A percentile compares a stretch with the other conserved stretches of the same genome.
phyloP scores from a whole-genome alignment of 2,329 filamentous ascomycete genomes.

The Apiospora koreana region DNA sequence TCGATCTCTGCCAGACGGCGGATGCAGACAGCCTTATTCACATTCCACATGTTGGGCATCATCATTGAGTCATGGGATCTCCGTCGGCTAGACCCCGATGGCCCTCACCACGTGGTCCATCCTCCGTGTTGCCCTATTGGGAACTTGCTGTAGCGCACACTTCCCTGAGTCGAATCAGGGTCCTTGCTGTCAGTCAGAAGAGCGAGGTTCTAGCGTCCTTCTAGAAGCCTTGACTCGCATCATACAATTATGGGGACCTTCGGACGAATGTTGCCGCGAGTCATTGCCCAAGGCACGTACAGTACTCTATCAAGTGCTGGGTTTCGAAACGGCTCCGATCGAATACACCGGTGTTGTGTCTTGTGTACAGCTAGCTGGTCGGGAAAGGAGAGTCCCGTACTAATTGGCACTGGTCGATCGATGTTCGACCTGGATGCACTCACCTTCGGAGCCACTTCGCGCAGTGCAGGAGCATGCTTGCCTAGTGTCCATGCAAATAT shows the following conservation, averaged over 20 bases:
- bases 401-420: background rate
- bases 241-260: background rate
- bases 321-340: background rate
- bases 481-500: background rate
- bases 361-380: background rate
- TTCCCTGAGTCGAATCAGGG: background rate
- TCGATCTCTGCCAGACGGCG: background rate
- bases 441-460: background rate
- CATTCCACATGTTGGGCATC: background rate
- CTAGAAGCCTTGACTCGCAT: slow-evolving; percentile 4
- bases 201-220: slow-evolving; percentile 2
- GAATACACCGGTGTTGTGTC: background rate
- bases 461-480: background rate
- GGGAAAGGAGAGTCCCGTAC: background rate
- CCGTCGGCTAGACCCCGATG: background rate
- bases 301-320: background rate
- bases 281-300: background rate
- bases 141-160: background rate
- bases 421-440: background rate
- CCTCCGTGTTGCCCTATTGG: background rate
- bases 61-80: background rate
- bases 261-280: background rate
- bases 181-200: background rate
- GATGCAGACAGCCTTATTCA: background rate
- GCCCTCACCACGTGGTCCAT: background rate